Percentiles rank a stretch among this genome's conserved stretches.
Evolutionary conservation across 2,329 filamentous ascomycete genomes (phyloP).

Genomic region (Ophiocordyceps camponoti-floridani): DNA sequence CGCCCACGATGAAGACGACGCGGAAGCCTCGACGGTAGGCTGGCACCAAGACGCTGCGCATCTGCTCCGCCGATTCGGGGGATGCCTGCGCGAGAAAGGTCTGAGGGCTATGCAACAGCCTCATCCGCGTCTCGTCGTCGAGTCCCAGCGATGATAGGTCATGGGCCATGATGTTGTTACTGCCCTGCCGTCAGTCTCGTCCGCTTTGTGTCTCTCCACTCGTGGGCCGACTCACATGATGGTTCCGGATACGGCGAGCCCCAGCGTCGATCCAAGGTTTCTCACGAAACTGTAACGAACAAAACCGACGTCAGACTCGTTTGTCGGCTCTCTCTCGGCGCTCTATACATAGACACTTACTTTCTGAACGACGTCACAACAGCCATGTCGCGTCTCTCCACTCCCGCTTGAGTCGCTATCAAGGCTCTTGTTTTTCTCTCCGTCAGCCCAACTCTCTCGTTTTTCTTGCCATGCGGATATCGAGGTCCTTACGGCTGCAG

Average conservation of each 20-base stretch:
- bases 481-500: slow-evolving; percentile 24
- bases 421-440: slow-evolving; percentile 12
- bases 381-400: slow-evolving; percentile 28
- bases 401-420: slow-evolving; percentile 36
- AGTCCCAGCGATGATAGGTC: slow-evolving; percentile 12
- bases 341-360: slow-evolving; percentile 8
- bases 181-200: slow-evolving; percentile 3
- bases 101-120: slow-evolving; percentile 15
- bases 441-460: slow-evolving; percentile 2
- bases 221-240: slow-evolving; percentile 12
- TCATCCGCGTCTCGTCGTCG: slow-evolving; percentile 6
- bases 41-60: slow-evolving; percentile 15
- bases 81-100: slow-evolving; percentile 12
- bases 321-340: neutral
- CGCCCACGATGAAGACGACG: slow-evolving; percentile 19
- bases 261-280: slow-evolving; percentile 20
- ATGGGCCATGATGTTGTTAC: slow-evolving; percentile 18
- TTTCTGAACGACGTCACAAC: slow-evolving; percentile 25
- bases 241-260: slow-evolving; percentile 20
- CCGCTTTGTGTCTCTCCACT: neutral
- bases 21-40: slow-evolving; percentile 18
- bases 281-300: slow-evolving; percentile 17
- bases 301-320: neutral
- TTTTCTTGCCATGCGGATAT: neutral
- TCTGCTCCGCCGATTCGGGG: slow-evolving; percentile 9